These are phyloP conservation scores for Cercospora nicotianae DNA, from an alignment of 2,329 filamentous ascomycete genomes.

Conservation along the genomic window DNA sequence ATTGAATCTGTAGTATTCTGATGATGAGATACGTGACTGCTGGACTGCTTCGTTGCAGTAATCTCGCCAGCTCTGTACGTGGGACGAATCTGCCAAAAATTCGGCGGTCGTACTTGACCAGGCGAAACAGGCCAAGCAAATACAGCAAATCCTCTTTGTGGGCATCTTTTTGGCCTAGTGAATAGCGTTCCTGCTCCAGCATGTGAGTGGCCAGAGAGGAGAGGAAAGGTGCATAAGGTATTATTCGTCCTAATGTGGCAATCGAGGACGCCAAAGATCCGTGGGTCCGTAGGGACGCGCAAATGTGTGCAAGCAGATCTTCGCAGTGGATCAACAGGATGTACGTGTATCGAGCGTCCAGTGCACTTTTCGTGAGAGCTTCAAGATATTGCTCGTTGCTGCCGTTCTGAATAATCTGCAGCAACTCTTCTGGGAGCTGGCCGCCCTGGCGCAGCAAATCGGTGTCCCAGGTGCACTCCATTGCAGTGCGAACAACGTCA, in stretches of 20 bases:
- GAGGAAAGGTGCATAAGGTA: slow-evolving; percentile 80
- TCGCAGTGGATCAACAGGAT: slow-evolving; percentile 73
- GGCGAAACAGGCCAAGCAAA: slow-evolving; percentile 72
- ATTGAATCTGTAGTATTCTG: slow-evolving; percentile 74
- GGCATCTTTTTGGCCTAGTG: slow-evolving; percentile 11
- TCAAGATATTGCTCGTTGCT: slow-evolving; percentile 68
- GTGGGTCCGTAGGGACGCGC: slow-evolving; percentile 54
- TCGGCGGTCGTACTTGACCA: slow-evolving; percentile 72
- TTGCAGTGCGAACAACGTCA: slow-evolving; percentile 8
- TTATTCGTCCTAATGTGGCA: slow-evolving; percentile 72
- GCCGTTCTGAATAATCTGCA: slow-evolving; percentile 61
- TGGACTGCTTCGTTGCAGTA: slow-evolving; percentile 61
- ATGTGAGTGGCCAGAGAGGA: slow-evolving; percentile 43
- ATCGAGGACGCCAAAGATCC: slow-evolving; percentile 48
- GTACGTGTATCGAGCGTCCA: slow-evolving; percentile 70
- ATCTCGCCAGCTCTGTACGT: slow-evolving; percentile 64
- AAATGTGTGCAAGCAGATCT: slow-evolving; percentile 75
- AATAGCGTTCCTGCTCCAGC: slow-evolving; percentile 26
- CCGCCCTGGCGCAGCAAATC: slow-evolving; percentile 43
- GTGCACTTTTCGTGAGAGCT: slow-evolving; percentile 66
- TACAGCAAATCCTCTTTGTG: slow-evolving; percentile 30
- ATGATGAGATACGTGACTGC: slow-evolving; percentile 78
- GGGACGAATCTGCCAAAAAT: slow-evolving; percentile 66
- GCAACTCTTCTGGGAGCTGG: slow-evolving; percentile 68
- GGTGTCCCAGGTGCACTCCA: slow-evolving; percentile 38